Base-by-base conservation (phyloP, 805 yeast species). In the Candida gorgasii region DNA sequence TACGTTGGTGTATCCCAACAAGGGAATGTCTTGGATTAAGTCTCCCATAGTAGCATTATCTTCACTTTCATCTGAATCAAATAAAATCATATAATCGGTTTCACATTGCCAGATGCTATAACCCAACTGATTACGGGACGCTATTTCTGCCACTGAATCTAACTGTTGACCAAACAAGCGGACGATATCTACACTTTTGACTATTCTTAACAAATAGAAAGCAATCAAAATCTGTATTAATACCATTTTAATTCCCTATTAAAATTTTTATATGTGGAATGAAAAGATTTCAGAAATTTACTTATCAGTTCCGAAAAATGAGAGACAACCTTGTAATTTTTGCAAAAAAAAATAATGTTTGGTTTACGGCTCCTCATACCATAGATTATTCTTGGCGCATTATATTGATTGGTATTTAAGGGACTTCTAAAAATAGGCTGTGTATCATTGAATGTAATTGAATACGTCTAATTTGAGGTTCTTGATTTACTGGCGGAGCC, bases 81-180 rank as follows among this genome's bases (percentile, higher is more conserved):
- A 27, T 27, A 27, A 27, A 27, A 27, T 27, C 30, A 27, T 27
- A 27, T 27, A 27, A 27, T 27, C 30, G 14, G 30, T 27, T 27
- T 27, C 30, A 17, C 30, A 27, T 27, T 27, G 30, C 30, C 30
- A 27, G 30, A 27, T 17, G 14, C 30, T 27, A 27, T 27, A 27
- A 27, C 30, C 30, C n/a, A 27, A 15, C 14, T 27, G 30, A 27
- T 27, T 27, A 4, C 14, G 17, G 14, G 17, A 27, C n/a, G 30
- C 30, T 27, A 27, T 27, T 27, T 27, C 14, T 17, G 5, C 30
- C n/a, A 27, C 30, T 13, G 30, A 15, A 15, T 17, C 14, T 27
- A 27, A 27, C 30, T 27, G 30, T 27, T 27, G 30, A 27, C 30
- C 14, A 27, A 27, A 27, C 30, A 27, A 27, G 30, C 17, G n/a